Evolutionary conservation across 345 rosid species (phyloP), one percentile per base, ranked within the genome.

Genomic region (Populus davidiana): DNA sequence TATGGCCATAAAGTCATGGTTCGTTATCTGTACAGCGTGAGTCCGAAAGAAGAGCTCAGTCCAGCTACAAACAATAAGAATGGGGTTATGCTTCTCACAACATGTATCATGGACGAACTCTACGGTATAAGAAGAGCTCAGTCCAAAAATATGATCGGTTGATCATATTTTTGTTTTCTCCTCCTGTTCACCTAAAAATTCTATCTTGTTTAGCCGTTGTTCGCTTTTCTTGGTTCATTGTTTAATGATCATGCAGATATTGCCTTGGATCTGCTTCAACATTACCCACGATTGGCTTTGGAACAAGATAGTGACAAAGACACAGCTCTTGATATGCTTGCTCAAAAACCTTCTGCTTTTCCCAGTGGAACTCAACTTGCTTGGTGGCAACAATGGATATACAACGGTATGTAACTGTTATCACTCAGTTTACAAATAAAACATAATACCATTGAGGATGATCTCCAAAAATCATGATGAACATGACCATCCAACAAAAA

Each of bases 321-420:
- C 77, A 92, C 92, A 35, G 91, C 90, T 13, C 68, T 92, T 8
- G 80, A 81, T 12, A 81, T 89, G 39, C 81, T 92, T 80, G 94
- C 97, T 77, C 89, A 87, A 70, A 87, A 85, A 36, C 91, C 94
- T 68, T 85, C 86, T 52, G 90, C 94, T 54, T 92, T 92, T 38
- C 88, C 86, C 21, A 90, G 94, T 71, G 92, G 92, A 81, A 76
- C 79, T 77, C 65, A 59, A 8, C 90, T 92, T 79, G 41, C 85
- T 65, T 18, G 76, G 65, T 90, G 97, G 97, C 77, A 86, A 71
- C 64, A 38, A 21, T 92, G 97, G 90, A 74, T 89, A 4, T 92
- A 92, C 76, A 79, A 83, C 35, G 83, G 92, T 88, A 80, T 36
- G 88, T 36, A 70, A 3, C 35, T 27, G 52, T 56, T 18, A n/a